Conservation (phyloP, 2,329 filamentous ascomycete species). For the Phaeomoniella chlamydospora region DNA sequence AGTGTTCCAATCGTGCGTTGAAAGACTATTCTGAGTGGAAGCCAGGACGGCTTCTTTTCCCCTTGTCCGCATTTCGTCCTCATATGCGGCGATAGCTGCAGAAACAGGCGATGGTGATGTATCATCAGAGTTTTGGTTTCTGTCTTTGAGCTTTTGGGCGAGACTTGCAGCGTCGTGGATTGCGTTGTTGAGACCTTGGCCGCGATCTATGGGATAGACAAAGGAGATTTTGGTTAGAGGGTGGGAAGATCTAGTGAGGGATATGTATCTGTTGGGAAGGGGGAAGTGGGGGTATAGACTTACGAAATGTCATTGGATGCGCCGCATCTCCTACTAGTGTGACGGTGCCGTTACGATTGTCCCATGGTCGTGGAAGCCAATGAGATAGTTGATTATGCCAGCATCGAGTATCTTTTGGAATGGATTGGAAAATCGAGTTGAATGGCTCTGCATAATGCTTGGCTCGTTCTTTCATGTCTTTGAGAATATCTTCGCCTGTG, state of each 20-base stretch:
- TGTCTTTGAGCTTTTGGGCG: neutral
- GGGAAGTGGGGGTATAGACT: neutral
- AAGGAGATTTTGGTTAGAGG: neutral
- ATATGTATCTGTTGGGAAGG: neutral
- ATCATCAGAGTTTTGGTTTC: neutral
- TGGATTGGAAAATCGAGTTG: neutral
- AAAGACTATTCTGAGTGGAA: conserved; percentile 25
- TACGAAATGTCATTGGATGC: conserved; percentile 18
- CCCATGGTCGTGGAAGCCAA: conserved; percentile 20
- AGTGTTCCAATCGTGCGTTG: conserved; percentile 27
- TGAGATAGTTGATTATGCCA: conserved; percentile 16
- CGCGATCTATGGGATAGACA: conserved; percentile 15
- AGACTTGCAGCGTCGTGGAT: conserved; percentile 16
- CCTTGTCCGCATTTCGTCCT: conserved; percentile 22
- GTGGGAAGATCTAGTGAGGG: neutral
- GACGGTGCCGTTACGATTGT: conserved; percentile 16
- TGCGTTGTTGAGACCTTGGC: conserved; percentile 21
- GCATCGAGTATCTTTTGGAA: neutral
- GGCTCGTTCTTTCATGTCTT: conserved; percentile 4
- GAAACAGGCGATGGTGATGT: neutral
- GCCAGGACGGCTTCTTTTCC: conserved; percentile 26
- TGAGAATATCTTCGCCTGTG: conserved; percentile 3
- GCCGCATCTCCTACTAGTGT: conserved; percentile 22
- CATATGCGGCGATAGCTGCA: conserved; percentile 12
- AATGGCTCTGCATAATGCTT: conserved; percentile 9